phyloP scores from a whole-genome alignment of 148 eudicot species.

The Vaccinium myrtillus region DNA sequence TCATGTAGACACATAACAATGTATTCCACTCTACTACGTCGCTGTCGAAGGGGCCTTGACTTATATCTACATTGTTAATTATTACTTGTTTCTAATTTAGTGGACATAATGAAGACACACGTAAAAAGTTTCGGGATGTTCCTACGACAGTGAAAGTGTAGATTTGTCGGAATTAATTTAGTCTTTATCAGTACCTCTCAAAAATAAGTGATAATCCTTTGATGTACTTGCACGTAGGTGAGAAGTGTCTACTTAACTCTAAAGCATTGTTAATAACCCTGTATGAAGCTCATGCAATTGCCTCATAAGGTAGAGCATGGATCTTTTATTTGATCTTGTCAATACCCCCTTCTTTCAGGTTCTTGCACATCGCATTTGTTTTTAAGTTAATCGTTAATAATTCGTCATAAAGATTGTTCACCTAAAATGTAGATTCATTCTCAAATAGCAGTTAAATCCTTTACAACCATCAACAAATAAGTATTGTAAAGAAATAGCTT shows the following conservation, averaged over 20 bases:
- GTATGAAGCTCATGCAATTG: background rate
- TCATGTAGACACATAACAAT: conserved; percentile 3
- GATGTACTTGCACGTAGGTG: background rate
- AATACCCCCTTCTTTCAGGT: background rate
- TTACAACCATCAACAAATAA: background rate
- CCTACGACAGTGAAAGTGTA: background rate
- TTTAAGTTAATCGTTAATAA: background rate
- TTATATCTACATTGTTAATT: background rate
- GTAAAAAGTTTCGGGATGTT: background rate
- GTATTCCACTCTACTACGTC: conserved; percentile 17
- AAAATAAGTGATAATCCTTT: background rate
- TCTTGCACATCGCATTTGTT: background rate
- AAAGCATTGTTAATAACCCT: background rate
- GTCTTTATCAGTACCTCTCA: background rate
- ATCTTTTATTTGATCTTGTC: background rate
- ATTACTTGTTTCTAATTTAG: background rate
- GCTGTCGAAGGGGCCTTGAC: background rate
- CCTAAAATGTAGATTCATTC: background rate
- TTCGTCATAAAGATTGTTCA: background rate
- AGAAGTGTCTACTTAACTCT: background rate
- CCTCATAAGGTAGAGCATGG: background rate
- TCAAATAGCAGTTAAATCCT: background rate
- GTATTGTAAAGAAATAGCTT: background rate
- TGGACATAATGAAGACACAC: background rate
- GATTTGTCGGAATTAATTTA: background rate